Conservation (phyloP, 345 rosid species). For the Sisymbrium altissimum region DNA sequence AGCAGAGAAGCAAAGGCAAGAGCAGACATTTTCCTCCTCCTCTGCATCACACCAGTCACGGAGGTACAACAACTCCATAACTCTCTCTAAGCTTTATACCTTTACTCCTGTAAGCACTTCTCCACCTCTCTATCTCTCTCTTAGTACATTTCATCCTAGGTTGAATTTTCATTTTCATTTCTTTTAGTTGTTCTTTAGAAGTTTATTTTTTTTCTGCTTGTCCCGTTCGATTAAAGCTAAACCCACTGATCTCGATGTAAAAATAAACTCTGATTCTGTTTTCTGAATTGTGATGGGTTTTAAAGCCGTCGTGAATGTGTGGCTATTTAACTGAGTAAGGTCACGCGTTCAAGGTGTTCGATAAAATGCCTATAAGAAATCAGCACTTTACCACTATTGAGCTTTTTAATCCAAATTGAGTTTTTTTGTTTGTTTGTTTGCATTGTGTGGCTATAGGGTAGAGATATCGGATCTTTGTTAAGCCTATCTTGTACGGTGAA, state of each 20-base stretch:
- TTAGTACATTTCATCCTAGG: neutral
- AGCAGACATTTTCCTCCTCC: neutral
- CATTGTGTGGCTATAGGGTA: neutral
- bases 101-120: slow-evolving; percentile 14
- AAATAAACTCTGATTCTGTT: neutral
- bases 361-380: slow-evolving; percentile 22
- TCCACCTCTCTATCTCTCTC: neutral
- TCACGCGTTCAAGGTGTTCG: slow-evolving; percentile 23
- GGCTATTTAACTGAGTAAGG: neutral
- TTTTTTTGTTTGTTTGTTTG: neutral
- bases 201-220: neutral
- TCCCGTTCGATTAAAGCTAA: neutral
- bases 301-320: neutral
- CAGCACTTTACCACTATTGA: neutral
- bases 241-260: neutral
- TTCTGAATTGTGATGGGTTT: slow-evolving; percentile 2
- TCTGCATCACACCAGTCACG: neutral
- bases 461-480: neutral
- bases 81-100: slow-evolving; percentile 13
- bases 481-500: neutral
- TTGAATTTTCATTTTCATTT: neutral
- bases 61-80: neutral
- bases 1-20: neutral
- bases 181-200: neutral
- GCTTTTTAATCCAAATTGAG: neutral